Evolutionary conservation across 495 filamentous ascomycete species (phyloP), one percentile per base, ranked within the genome.

Genomic region (Cercophora newfieldiana): DNA sequence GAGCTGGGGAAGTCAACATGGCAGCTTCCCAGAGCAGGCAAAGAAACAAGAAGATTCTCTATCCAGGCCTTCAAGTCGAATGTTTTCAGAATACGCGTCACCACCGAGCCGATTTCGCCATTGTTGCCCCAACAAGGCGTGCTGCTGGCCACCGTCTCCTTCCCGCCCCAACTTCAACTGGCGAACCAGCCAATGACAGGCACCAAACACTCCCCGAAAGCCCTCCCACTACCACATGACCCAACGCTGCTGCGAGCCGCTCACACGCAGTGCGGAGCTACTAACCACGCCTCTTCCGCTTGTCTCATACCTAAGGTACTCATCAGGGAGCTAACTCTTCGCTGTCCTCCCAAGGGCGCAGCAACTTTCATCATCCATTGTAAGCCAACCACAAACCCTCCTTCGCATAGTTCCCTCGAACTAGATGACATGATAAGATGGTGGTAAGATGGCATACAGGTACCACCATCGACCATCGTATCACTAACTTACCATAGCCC

Each of bases 81-180:
- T n/a, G n/a, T n/a, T n/a, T n/a, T n/a, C n/a, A n/a, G n/a, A n/a
- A n/a, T n/a, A n/a, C n/a, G n/a, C n/a, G n/a, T n/a, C n/a, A n/a
- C n/a, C n/a, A n/a, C 54, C 61, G 51, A 44, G 30, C 12, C 37
- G 60, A 44, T 48, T 58, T 63, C 48, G 60, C 60, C 53, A n/a
- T 7, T 19, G 14, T 44, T 44, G 37, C 37, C 37, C 12, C 12
- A 4, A 44, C 37, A 44, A 6, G 37, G n/a, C 10, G 12, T 16
- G 2, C 37, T 44, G 37, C 37, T 44, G 37, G 37, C 37, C 37
- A 44, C 37, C 37, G 37, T 16, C 37, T 2, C 37, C 37, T 44
- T 44, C 37, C 30, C 30, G 12, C 30, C 30, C n/a, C n/a, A n/a
- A n/a, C n/a, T 33, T 33, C 12, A 12, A 44, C 37, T 2, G 18